Percentiles rank a stretch among this genome's conserved stretches.
Evolutionary conservation across 1,284 basidiomycete genomes (phyloP).

Genomic region (Microbotryomycetes sp.): DNA sequence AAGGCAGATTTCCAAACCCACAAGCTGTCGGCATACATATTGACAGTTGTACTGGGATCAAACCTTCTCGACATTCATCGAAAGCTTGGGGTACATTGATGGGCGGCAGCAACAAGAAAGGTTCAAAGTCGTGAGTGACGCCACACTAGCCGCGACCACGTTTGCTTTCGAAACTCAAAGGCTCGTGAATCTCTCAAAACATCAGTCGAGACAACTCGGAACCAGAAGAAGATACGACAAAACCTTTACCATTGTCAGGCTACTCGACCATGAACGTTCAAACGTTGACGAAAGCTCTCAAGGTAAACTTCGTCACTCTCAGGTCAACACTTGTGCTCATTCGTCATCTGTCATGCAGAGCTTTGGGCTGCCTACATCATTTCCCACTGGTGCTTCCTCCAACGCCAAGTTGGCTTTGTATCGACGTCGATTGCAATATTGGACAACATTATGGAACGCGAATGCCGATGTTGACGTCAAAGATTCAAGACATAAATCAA

Average conservation of each 20-base stretch:
- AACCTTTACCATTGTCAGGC: background rate
- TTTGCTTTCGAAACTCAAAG: background rate
- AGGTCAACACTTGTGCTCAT: too few species aligned
- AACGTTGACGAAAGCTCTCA: background rate
- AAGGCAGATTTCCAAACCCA: constrained; percentile 8
- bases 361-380: background rate
- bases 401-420: background rate
- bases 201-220: background rate
- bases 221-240: background rate
- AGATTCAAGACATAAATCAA: constrained; percentile 6
- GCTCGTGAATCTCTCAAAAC: background rate
- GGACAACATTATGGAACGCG: constrained; percentile 23
- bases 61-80: background rate
- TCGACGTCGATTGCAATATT: constrained; percentile 12
- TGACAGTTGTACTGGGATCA: constrained; percentile 3
- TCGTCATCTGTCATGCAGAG: too few species aligned
- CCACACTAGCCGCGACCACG: too few species aligned
- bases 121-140: background rate
- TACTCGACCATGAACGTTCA: background rate
- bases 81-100: background rate
- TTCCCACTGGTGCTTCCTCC: background rate
- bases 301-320: background rate
- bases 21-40: constrained; percentile 4
- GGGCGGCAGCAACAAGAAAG: background rate
- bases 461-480: constrained; percentile 18